These are phyloP conservation scores for Fraxinus nigra DNA, from an alignment of 305 asterid species.

Conservation along the genomic window DNA sequence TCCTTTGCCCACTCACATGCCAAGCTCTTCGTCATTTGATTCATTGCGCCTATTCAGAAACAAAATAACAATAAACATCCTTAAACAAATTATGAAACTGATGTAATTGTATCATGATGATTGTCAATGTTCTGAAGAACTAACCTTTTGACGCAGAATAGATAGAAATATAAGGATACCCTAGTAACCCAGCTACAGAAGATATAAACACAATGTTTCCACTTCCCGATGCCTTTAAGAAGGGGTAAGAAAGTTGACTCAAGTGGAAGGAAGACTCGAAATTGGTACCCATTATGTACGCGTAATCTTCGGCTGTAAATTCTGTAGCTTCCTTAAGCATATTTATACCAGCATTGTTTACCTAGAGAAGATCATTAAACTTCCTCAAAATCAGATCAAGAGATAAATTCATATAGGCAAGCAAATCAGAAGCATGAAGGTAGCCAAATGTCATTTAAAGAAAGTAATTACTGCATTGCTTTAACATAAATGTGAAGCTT, in stretches of 20 bases:
- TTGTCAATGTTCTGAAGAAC: neutral
- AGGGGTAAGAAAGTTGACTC: constrained; percentile 46
- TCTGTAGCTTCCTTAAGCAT: constrained; percentile 37
- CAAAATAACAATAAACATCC: neutral
- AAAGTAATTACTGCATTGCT: neutral
- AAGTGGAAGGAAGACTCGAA: constrained; percentile 46
- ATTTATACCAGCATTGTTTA: constrained; percentile 48
- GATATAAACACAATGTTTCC: constrained; percentile 56
- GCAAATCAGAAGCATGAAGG: neutral
- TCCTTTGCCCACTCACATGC: constrained; percentile 45
- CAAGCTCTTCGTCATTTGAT: constrained; percentile 40
- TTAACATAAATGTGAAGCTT: neutral
- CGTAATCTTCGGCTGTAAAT: constrained; percentile 31
- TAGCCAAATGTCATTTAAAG: neutral
- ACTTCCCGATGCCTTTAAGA: constrained; percentile 37
- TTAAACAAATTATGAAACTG: neutral
- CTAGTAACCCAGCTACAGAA: constrained; percentile 43
- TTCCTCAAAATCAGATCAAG: neutral
- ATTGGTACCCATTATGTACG: constrained; percentile 35
- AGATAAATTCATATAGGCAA: neutral
- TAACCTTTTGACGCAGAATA: constrained; percentile 46
- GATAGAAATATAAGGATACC: constrained; percentile 37
- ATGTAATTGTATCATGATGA: neutral
- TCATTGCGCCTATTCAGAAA: constrained; percentile 30
- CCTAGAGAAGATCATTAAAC: constrained; percentile 20